Evolutionary conservation across 352 stramenopile species (phyloP).

Genomic region (Globisporangium nunn): DNA sequence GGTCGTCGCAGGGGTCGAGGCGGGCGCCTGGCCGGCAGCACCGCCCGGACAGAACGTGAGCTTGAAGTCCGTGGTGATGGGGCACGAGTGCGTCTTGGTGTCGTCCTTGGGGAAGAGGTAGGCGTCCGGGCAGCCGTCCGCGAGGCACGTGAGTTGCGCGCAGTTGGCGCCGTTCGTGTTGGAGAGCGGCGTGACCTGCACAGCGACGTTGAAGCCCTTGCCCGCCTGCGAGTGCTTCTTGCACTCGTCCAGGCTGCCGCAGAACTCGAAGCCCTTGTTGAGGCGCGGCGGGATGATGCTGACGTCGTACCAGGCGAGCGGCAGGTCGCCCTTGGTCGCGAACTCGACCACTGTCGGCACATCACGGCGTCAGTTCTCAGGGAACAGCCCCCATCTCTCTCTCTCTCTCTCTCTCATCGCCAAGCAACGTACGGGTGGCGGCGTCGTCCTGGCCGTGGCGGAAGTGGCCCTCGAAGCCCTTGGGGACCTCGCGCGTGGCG

Average conservation of each 20-base stretch:
- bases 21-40: not conserved
- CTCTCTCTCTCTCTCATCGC: too few species aligned
- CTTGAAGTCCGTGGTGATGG: conserved; percentile 47
- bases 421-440: conserved; percentile 30
- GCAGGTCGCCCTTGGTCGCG: conserved; percentile 46
- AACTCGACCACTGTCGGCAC: conserved; percentile 41
- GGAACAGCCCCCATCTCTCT: too few species aligned
- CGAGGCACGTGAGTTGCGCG: conserved; percentile 43
- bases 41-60: conserved; percentile 61
- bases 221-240: conserved; percentile 44
- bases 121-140: conserved; percentile 50
- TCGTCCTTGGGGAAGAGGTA: conserved; percentile 70
- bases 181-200: conserved; percentile 42
- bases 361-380: too few species aligned
- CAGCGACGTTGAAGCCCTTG: conserved; percentile 61
- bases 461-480: conserved; percentile 64
- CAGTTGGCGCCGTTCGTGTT: conserved; percentile 63
- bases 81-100: conserved; percentile 66
- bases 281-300: conserved; percentile 60
- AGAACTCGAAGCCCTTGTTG: conserved; percentile 50
- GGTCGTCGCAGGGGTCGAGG: conserved; percentile 3
- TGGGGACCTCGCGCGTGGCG: conserved; percentile 30
- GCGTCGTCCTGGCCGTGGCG: conserved; percentile 49
- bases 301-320: conserved; percentile 62
- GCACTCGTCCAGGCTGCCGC: conserved; percentile 54